phyloP scores from a whole-genome alignment of 176 grass and related monocot species.

The Guadua angustifolia region DNA sequence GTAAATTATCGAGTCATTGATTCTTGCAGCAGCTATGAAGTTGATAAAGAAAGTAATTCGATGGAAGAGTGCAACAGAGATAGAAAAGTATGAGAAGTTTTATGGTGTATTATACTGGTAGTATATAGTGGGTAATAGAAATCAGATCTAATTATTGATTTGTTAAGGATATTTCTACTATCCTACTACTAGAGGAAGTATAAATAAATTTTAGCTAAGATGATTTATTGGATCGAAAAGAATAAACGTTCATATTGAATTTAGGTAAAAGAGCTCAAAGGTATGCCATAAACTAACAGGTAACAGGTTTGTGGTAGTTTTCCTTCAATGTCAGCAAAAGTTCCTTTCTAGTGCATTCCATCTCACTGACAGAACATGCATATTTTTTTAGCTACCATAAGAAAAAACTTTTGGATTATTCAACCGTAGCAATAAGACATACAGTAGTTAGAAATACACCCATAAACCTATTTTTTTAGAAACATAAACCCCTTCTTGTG shows the following conservation, averaged over 20 bases:
- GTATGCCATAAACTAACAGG: neutral
- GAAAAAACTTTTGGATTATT: slow-evolving; percentile 43
- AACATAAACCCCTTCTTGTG: no score
- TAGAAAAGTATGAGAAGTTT: neutral
- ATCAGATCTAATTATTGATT: no score
- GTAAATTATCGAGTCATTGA: neutral
- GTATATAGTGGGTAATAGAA: no score
- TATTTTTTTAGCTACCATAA: slow-evolving; percentile 24
- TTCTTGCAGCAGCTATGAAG: slow-evolving; percentile 47
- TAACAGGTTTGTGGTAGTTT: no score
- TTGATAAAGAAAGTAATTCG: slow-evolving; percentile 38
- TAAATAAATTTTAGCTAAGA: no score
- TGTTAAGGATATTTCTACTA: no score
- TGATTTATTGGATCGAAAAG: no score
- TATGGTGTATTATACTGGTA: no score
- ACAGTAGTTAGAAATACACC: slow-evolving; percentile 28
- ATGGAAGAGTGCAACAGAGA: slow-evolving; percentile 29
- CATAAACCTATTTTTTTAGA: neutral
- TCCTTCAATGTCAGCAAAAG: no score
- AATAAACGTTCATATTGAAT: no score
- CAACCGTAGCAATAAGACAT: neutral
- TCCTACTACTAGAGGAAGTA: no score
- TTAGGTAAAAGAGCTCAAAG: no score
- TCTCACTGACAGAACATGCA: neutral
- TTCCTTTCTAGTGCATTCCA: slow-evolving; percentile 1